Conservation (phyloP, 495 filamentous ascomycete genomes). For the Melanomma pulvis-pyrius region DNA sequence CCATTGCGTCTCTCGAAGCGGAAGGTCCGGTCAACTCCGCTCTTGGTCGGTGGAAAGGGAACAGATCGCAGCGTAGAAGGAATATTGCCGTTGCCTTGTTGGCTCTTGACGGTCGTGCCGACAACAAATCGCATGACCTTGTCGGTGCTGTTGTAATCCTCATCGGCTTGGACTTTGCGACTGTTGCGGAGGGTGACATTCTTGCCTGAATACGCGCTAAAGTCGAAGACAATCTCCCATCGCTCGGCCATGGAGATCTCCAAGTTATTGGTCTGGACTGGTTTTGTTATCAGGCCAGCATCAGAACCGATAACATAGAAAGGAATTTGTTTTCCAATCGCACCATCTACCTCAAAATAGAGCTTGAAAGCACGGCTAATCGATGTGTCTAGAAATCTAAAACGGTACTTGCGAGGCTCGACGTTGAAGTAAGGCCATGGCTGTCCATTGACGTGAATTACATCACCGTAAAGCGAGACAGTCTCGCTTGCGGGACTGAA, state of each 20-base stretch:
- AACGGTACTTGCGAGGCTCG: constrained; percentile 61
- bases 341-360: constrained; percentile 45
- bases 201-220: constrained; percentile 51
- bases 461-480: constrained; percentile 56
- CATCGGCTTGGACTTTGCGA: constrained; percentile 48
- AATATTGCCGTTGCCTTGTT: constrained; percentile 42
- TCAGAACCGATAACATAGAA: constrained; percentile 62
- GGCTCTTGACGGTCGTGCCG: constrained; percentile 45
- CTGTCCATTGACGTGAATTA: constrained; percentile 60
- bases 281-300: constrained; percentile 50
- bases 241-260: constrained; percentile 59
- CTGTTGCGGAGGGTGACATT: constrained; percentile 54
- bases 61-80: constrained; percentile 43
- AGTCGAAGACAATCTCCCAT: constrained; percentile 60
- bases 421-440: constrained; percentile 60
- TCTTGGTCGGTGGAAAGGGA: constrained; percentile 43
- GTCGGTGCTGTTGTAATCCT: constrained; percentile 54
- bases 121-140: constrained; percentile 60
- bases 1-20: constrained; percentile 50
- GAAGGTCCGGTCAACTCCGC: constrained; percentile 50
- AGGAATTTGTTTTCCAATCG: constrained; percentile 42
- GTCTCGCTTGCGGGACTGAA: constrained; percentile 48
- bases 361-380: constrained; percentile 55
- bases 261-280: constrained; percentile 45
- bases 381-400: constrained; percentile 56